Evolutionary conservation across 1,284 basidiomycete genomes (phyloP).

Genomic region (Puccinia novopanici): DNA sequence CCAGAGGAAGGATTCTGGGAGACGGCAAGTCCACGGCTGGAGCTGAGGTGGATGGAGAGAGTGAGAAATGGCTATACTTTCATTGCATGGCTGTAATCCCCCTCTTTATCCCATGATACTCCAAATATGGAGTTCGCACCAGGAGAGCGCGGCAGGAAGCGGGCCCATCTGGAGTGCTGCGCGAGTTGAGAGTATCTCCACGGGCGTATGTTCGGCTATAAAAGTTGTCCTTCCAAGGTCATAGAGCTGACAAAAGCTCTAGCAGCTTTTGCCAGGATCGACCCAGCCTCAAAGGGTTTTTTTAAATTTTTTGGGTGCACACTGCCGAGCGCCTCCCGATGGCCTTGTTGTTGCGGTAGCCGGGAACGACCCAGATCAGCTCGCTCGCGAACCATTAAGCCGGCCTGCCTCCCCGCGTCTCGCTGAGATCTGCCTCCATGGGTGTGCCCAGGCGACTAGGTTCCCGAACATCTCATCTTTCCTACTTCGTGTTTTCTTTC

Average conservation of each 20-base stretch:
- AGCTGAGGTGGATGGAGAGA: too few species aligned
- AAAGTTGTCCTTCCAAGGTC: background rate
- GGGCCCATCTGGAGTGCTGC: too few species aligned
- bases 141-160: too few species aligned
- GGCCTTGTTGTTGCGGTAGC: conserved; percentile 30
- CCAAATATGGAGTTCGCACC: too few species aligned
- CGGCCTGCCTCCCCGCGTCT: conserved; percentile 16
- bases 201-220: too few species aligned
- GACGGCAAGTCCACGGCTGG: too few species aligned
- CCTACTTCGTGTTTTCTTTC: background rate
- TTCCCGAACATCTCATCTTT: conserved; percentile 3
- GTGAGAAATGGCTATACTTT: too few species aligned
- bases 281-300: conserved; percentile 11
- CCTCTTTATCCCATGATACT: too few species aligned
- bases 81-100: too few species aligned
- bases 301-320: background rate
- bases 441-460: conserved; percentile 23
- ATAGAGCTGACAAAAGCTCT: background rate
- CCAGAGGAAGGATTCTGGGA: too few species aligned
- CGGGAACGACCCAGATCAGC: conserved; percentile 17
- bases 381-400: conserved; percentile 24
- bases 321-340: conserved; percentile 9
- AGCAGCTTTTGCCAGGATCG: conserved; percentile 17
- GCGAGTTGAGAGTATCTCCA: too few species aligned
- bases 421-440: conserved; percentile 1